phyloP scores from a whole-genome alignment of 257 asterid genomes.

The Cinchona pubescens region DNA sequence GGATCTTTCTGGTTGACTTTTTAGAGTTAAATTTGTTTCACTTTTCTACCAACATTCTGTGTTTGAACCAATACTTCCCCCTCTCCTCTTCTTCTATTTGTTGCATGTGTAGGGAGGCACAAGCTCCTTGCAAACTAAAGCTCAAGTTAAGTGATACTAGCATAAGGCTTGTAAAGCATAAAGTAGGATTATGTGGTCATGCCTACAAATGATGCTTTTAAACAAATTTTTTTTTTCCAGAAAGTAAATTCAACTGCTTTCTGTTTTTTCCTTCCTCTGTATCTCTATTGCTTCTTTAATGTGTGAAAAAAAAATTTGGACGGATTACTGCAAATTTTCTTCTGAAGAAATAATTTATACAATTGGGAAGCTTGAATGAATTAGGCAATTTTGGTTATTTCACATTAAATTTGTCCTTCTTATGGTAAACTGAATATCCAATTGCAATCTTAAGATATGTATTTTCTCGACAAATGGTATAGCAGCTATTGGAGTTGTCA shows the following conservation, averaged over 20 bases:
- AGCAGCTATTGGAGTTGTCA: conserved; percentile 48
- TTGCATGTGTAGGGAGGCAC: neutral
- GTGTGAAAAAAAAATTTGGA: neutral
- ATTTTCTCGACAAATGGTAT: conserved; percentile 17
- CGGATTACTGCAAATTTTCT: neutral
- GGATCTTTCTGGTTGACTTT: neutral
- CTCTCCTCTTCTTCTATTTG: neutral
- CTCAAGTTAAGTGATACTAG: neutral
- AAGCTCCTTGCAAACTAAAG: neutral
- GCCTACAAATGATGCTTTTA: neutral
- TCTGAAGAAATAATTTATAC: neutral
- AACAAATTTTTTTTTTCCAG: neutral
- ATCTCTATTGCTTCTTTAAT: neutral
- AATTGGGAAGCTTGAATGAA: neutral
- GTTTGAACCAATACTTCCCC: neutral
- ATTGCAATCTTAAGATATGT: neutral
- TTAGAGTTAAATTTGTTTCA: neutral
- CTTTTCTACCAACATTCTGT: neutral
- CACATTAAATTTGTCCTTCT: neutral
- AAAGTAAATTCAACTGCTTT: neutral
- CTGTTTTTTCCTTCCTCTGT: neutral
- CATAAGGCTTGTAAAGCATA: neutral
- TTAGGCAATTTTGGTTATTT: neutral
- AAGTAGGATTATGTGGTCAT: neutral
- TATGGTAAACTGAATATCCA: neutral